A percentile compares a stretch with the other conserved stretches of the same genome.
Conservation (phyloP, 441 rosid genomes). For the Aquilaria agallochum region DNA sequence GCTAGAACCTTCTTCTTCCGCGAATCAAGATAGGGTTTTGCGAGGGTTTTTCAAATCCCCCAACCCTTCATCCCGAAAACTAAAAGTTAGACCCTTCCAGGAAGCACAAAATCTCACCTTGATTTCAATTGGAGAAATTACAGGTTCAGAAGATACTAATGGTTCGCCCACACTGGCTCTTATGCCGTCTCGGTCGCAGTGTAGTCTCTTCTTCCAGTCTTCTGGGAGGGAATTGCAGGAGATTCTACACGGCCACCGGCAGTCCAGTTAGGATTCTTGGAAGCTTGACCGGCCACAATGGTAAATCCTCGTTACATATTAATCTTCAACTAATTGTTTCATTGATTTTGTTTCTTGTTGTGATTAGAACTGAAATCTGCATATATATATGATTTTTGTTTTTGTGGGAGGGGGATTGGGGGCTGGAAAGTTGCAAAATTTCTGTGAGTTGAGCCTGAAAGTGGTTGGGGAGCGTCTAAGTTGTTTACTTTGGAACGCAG, state of each 20-base stretch:
- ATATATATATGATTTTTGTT: background rate
- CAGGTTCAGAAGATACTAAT: slow-evolving; percentile 20
- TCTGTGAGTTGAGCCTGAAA: no score
- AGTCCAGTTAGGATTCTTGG: slow-evolving; percentile 27
- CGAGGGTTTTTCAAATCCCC: background rate
- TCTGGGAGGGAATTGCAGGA: slow-evolving; percentile 39
- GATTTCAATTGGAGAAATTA: background rate
- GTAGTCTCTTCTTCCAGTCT: slow-evolving; percentile 21
- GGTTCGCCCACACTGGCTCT: slow-evolving; percentile 62
- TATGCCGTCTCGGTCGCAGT: slow-evolving; percentile 46
- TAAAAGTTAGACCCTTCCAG: no score
- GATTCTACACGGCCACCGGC: slow-evolving; percentile 31
- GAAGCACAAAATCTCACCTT: background rate
- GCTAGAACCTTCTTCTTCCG: no score
- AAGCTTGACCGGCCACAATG: slow-evolving; percentile 26
- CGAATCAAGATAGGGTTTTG: slow-evolving; percentile 2
- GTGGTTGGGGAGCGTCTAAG: background rate
- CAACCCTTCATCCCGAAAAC: no score
- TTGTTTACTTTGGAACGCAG: slow-evolving; percentile 37
- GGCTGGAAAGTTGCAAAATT: background rate
- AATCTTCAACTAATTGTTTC: background rate
- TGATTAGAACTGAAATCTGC: background rate
- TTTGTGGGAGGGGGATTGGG: no score
- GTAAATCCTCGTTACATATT: slow-evolving; percentile 20
- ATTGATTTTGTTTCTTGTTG: background rate